Conservation (phyloP, 768 basidiomycete genomes). For the Gymnopilus dilepis region DNA sequence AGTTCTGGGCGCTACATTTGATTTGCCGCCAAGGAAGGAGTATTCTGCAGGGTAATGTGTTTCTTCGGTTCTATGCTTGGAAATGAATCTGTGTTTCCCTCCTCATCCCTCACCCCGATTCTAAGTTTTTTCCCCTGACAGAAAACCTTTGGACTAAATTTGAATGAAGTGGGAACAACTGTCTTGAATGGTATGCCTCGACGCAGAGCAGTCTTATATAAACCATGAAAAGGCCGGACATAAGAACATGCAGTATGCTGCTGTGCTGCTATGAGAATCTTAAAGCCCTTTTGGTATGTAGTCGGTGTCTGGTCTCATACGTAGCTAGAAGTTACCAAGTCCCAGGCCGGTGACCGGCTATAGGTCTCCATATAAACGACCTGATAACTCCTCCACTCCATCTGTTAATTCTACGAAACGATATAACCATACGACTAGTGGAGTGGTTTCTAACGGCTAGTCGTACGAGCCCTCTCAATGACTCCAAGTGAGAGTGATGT, state of each 20-base stretch:
- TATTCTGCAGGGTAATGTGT: background rate
- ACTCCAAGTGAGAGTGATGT: constrained; percentile 3
- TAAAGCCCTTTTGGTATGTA: background rate
- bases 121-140: background rate
- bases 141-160: background rate
- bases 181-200: background rate
- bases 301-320: background rate
- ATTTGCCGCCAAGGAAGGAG: constrained; percentile 12
- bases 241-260: background rate
- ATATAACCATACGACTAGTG: background rate
- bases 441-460: background rate
- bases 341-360: background rate
- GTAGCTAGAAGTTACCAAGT: background rate
- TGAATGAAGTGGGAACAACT: background rate
- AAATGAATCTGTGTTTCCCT: background rate
- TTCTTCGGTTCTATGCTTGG: constrained; percentile 3
- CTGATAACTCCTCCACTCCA: background rate
- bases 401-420: background rate
- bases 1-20: constrained; percentile 15
- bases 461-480: background rate
- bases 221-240: background rate
- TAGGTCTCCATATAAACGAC: background rate
- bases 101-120: background rate
- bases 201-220: background rate
- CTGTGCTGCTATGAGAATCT: background rate